These are phyloP conservation scores for Sarocladium oryzae DNA, from an alignment of 2,329 filamentous ascomycete genomes.

Conservation along the genomic window DNA sequence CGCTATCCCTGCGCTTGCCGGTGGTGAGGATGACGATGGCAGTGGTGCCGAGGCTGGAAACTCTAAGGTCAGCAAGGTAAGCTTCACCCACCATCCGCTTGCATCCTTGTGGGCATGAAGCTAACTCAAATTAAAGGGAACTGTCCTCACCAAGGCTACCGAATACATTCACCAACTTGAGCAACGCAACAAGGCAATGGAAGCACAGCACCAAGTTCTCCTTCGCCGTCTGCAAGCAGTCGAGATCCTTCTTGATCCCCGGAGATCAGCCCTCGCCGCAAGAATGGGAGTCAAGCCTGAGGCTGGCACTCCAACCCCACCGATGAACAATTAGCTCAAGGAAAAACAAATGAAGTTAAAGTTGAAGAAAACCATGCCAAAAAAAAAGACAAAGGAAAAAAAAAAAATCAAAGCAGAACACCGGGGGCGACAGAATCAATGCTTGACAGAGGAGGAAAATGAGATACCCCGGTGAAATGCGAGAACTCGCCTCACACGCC, in stretches of 20 bases:
- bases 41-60: conserved; percentile 17
- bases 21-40: conserved; percentile 45
- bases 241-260: conserved; percentile 7
- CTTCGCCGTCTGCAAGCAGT: conserved; percentile 4
- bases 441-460: neutral
- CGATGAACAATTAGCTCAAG: neutral
- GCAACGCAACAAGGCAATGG: conserved; percentile 21
- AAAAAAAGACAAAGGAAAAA: neutral
- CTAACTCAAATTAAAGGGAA: conserved; percentile 49
- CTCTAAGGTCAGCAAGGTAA: conserved; percentile 63
- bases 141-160: conserved; percentile 45
- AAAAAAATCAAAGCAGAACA: neutral
- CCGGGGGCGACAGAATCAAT: neutral
- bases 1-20: conserved; percentile 73
- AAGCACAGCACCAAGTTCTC: conserved; percentile 1
- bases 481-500: neutral
- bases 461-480: conserved; percentile 6
- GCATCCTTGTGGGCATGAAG: conserved; percentile 52
- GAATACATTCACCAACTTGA: conserved; percentile 31
- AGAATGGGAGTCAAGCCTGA: conserved; percentile 2
- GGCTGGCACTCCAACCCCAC: neutral
- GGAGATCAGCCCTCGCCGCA: neutral
- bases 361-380: too few relatives aligned
- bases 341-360: neutral
- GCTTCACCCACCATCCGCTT: conserved; percentile 62